Conservation (phyloP, 768 basidiomycete genomes). For the Boletus tylopilopsis region DNA sequence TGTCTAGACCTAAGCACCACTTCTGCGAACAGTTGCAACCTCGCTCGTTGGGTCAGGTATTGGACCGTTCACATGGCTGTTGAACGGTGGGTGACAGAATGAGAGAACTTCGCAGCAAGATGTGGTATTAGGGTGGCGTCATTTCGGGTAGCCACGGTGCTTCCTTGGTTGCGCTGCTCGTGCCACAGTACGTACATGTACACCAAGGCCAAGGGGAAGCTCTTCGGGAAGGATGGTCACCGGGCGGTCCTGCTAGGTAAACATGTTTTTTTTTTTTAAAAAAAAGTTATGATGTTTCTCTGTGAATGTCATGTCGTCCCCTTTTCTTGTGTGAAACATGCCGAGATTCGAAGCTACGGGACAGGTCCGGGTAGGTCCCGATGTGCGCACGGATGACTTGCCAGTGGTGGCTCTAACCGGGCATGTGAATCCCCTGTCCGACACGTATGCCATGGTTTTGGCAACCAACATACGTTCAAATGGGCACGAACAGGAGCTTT, state of each 20-base stretch:
- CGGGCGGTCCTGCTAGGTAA: too few relatives aligned
- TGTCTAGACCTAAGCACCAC: too few relatives aligned
- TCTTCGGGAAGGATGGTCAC: background rate
- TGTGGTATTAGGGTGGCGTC: background rate
- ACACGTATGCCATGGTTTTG: too few relatives aligned
- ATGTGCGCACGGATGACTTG: background rate
- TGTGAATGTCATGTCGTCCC: background rate
- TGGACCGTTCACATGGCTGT: background rate
- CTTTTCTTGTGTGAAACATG: background rate
- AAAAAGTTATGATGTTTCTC: too few relatives aligned
- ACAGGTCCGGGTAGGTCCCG: background rate
- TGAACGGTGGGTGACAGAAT: background rate
- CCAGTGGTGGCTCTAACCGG: background rate
- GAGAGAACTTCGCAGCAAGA: background rate
- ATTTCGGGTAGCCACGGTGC: background rate
- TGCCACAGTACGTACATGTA: conserved; percentile 6
- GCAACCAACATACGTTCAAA: background rate
- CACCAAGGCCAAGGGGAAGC: background rate
- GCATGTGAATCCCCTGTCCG: background rate
- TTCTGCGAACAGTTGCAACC: too few relatives aligned
- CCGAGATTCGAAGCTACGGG: background rate
- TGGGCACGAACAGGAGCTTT: background rate
- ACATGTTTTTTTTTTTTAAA: too few relatives aligned
- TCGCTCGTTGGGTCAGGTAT: too few relatives aligned
- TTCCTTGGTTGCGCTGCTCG: background rate